phyloP scores from a whole-genome alignment of 495 filamentous ascomycete genomes.

The Amniculicola lignicola region DNA sequence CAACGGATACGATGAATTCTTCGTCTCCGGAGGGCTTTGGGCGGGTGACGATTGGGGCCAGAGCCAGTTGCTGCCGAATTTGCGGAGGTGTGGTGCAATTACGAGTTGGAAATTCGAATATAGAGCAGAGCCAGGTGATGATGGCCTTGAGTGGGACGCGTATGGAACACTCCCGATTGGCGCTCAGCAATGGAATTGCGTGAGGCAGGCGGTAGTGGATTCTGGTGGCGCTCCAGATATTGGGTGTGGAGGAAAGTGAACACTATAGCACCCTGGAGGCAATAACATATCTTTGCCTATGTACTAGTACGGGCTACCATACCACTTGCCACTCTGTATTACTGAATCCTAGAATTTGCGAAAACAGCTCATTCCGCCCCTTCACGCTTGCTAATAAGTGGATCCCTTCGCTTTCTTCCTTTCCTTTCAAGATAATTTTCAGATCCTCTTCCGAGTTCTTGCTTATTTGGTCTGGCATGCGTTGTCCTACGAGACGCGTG shows the following conservation, averaged over 20 bases:
- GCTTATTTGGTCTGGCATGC: conserved; percentile 5
- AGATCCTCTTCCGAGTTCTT: conserved; percentile 18
- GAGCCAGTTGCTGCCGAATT: not conserved
- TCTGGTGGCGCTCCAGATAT: not conserved
- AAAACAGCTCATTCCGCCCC: conserved; percentile 13
- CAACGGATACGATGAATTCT: not conserved
- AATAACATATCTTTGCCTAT: no score
- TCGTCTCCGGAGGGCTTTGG: not conserved
- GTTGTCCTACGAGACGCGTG: conserved; percentile 1
- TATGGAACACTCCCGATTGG: not conserved
- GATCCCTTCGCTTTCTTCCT: not conserved
- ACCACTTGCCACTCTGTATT: conserved; percentile 20
- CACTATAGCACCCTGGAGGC: no score
- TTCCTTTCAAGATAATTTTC: conserved; percentile 1
- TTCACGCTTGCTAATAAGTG: conserved; percentile 7
- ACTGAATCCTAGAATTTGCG: conserved; percentile 23
- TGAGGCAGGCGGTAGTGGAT: not conserved
- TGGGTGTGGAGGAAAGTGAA: not conserved
- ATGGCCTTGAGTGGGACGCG: not conserved
- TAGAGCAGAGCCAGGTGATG: not conserved
- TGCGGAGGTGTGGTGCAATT: not conserved
- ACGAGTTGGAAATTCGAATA: not conserved
- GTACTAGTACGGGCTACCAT: no score
- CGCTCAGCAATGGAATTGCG: not conserved
- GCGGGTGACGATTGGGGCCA: not conserved